Evolutionary conservation across 1,139 yeast genomes (phyloP), one percentile per base, ranked within the genome.

Genomic region (Taphrina betulina): DNA sequence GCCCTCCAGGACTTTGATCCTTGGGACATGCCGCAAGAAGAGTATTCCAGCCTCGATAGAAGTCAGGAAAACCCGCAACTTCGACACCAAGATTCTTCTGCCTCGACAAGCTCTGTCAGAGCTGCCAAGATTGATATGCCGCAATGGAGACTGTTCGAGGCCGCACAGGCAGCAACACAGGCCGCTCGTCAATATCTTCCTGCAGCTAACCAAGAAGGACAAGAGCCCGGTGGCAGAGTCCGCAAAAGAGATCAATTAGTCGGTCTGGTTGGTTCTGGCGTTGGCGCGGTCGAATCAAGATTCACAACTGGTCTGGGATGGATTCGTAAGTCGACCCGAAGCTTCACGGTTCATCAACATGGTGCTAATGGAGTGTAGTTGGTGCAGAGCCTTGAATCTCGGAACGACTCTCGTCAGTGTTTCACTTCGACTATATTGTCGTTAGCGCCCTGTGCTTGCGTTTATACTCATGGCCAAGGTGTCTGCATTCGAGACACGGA

Each of bases 221-320:
- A 28, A 10, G 40, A 19, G 10, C 24, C 17, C 10, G 35, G 20
- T n/a, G 40, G 40, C 10, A 33, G 54, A 16, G 41, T 50, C 23
- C 16, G 54, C 36, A 50, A 50, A 23, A 41, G 54, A 3, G 54
- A 50, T 33, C 54, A 50, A 22, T 8, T 50, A 19, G 54, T 42
- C 12, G 54, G 54, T 10, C 14, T 50, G 12, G 54, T 50, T n/a
- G 54, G 54, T 2, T 38, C 46, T n/a, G 46, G 54, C 12, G 54
- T 50, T 5, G 54, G 46, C 2, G 54, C 54, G 7, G 40, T 50
- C 20, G 54, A 50, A 34, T 38, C 46, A 10, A 34, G 54, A 7
- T 34, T 50, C 46, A 38, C 54, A 26, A 50, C 46, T 24, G 54
- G 54, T 5, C 33, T 50, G 12, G 44, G 54, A 14, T 50, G 54